Base-by-base conservation (phyloP, 768 basidiomycete species). In the Coprinopsis cinerea region DNA sequence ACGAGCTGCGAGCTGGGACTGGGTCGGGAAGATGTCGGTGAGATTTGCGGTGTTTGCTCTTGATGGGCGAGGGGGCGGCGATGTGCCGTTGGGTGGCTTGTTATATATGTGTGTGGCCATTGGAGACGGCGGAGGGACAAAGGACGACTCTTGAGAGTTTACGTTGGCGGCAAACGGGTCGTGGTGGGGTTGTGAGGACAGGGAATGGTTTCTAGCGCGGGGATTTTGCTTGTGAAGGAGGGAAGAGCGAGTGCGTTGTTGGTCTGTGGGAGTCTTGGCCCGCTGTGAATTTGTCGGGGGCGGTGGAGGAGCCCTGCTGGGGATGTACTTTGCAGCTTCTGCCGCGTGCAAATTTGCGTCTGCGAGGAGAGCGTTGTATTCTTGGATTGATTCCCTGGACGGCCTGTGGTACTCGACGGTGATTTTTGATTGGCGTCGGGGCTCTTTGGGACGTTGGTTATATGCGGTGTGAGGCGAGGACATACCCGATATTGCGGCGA, bases 11-110 rank as follows among this genome's bases (percentile, higher is more conserved):
- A 75, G 60, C 43, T 67, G 56, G 40, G 65, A 55, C 47, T 70
- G 68, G 6, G 64, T 59, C 20, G 79, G 70, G 63, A 83, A 84
- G 59, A 91, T 68, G 67, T 92, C 89, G 66, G 76, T 82, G 43
- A 92, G 74, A 48, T 75, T 90, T 27, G 83, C 85, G 3, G 90
- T 92, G 64, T 92, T 92, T 52, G 85, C 85, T 49, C 90, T 78
- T 40, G 88, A 89, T 0, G 90, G 90, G 37, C 90, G 78, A 1
- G 85, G 82, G 7, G 89, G 89, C 1, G 88, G 81, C 0, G 80
- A 67, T 2, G 75, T 60, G 41, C 68, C 63, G 53, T 72, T 61
- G 46, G 64, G 59, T 56, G 66, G 63, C 63, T 68, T 67, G 53
- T 58, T 67, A 49, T 66, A 58, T 63, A 52, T 61, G 59, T 46